phyloP scores from a whole-genome alignment of 345 rosid species.

The Camelina neglecta region DNA sequence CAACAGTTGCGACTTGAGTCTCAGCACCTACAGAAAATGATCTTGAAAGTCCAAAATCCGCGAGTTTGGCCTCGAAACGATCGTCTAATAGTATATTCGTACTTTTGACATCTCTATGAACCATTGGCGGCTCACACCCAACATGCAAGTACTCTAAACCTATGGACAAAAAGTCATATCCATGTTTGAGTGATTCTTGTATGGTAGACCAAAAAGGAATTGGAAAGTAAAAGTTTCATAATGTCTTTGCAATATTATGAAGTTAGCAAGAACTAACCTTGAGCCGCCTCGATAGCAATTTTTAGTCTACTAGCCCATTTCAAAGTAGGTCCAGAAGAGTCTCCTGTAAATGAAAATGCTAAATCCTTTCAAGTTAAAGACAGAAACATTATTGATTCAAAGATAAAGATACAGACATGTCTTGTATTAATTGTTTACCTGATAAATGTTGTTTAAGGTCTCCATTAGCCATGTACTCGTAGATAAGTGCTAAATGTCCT shows the following conservation, averaged over 20 bases:
- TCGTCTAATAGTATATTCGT: constrained; percentile 51
- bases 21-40: constrained; percentile 39
- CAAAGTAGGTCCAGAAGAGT: constrained; percentile 7
- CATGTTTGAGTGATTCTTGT: constrained; percentile 3
- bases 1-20: constrained; percentile 38
- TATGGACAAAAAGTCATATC: neutral
- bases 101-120: constrained; percentile 56
- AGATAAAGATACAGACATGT: neutral
- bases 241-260: neutral
- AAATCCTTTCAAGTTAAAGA: constrained; percentile 6
- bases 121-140: constrained; percentile 55
- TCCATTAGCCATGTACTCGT: constrained; percentile 53
- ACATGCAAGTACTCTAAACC: constrained; percentile 54
- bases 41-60: constrained; percentile 59
- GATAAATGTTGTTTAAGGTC: constrained; percentile 41
- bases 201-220: neutral
- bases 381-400: neutral
- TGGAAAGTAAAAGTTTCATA: neutral
- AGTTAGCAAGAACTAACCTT: constrained; percentile 16
- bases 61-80: constrained; percentile 50
- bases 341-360: constrained; percentile 29
- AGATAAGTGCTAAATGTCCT: constrained; percentile 45
- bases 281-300: constrained; percentile 35
- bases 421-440: constrained; percentile 14
- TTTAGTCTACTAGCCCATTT: constrained; percentile 39